phyloP scores from a whole-genome alignment of 2,329 filamentous ascomycete species.

The Trichoderma atroviride region DNA sequence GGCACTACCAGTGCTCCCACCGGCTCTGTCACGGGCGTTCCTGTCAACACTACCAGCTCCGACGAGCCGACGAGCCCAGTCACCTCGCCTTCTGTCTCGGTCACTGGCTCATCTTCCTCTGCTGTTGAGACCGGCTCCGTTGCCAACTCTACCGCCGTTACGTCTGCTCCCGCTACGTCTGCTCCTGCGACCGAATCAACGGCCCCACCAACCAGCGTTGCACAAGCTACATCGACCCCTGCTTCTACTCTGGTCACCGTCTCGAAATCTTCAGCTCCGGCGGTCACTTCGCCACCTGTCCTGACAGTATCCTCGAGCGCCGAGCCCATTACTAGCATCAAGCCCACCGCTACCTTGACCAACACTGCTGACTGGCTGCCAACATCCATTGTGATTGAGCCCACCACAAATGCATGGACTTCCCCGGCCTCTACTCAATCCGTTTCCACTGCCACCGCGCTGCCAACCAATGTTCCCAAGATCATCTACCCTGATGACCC shows the following conservation, averaged over 20 bases:
- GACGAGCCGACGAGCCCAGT: slow-evolving; percentile 1
- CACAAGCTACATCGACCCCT: neutral
- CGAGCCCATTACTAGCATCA: slow-evolving; percentile 44
- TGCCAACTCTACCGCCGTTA: neutral
- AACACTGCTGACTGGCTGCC: slow-evolving; percentile 55
- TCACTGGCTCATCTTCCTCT: neutral
- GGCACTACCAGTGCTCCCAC: slow-evolving; percentile 1
- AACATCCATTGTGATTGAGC: slow-evolving; percentile 62
- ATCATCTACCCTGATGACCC: slow-evolving; percentile 72
- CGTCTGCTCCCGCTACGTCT: neutral
- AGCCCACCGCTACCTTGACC: slow-evolving; percentile 48
- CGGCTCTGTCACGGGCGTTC: neutral
- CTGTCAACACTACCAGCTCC: slow-evolving; percentile 9
- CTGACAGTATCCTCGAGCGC: slow-evolving; percentile 12
- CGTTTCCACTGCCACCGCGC: slow-evolving; percentile 51
- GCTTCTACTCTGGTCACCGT: slow-evolving; percentile 7
- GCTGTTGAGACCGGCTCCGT: slow-evolving; percentile 8
- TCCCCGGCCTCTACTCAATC: slow-evolving; percentile 39
- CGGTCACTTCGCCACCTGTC: slow-evolving; percentile 3
- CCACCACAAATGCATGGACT: slow-evolving; percentile 43
- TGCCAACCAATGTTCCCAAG: slow-evolving; percentile 70
- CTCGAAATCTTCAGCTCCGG: slow-evolving; percentile 13
- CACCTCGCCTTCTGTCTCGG: neutral
- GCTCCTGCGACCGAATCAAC: slow-evolving; percentile 3
- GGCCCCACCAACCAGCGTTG: neutral